phyloP scores from a whole-genome alignment of 306 rosid genomes.

The Malus sylvestris region DNA sequence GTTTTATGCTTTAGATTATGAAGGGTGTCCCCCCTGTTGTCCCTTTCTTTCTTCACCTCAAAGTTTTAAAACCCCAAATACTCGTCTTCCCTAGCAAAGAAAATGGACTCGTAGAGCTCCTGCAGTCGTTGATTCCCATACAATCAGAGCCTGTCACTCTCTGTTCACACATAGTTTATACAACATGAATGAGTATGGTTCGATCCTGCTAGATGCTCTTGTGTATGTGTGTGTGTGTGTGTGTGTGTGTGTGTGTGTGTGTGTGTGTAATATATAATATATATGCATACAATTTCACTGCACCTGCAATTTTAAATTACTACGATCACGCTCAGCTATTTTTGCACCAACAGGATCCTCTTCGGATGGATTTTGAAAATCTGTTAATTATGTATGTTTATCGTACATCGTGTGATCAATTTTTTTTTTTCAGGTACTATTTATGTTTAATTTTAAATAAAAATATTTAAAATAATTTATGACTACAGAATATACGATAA shows the following conservation, averaged over 20 bases:
- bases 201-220: neutral
- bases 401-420: rapidly evolving
- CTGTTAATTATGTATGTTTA: too few relatives aligned
- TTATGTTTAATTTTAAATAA: too few relatives aligned
- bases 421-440: too few relatives aligned
- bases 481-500: too few relatives aligned
- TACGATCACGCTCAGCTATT: neutral
- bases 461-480: too few relatives aligned
- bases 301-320: neutral
- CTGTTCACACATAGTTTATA: neutral
- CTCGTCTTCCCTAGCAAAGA: neutral
- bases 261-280: too few relatives aligned
- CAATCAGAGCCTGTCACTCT: neutral
- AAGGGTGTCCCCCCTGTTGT: neutral
- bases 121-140: neutral
- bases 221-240: too few relatives aligned
- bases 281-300: neutral
- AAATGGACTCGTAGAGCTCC: neutral
- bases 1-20: neutral
- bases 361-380: too few relatives aligned
- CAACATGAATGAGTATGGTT: neutral
- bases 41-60: conserved; percentile 27
- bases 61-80: neutral
- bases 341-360: too few relatives aligned
- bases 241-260: too few relatives aligned